phyloP scores from a whole-genome alignment of 2,329 filamentous ascomycete genomes.

The Chrysoporthe cubensis region DNA sequence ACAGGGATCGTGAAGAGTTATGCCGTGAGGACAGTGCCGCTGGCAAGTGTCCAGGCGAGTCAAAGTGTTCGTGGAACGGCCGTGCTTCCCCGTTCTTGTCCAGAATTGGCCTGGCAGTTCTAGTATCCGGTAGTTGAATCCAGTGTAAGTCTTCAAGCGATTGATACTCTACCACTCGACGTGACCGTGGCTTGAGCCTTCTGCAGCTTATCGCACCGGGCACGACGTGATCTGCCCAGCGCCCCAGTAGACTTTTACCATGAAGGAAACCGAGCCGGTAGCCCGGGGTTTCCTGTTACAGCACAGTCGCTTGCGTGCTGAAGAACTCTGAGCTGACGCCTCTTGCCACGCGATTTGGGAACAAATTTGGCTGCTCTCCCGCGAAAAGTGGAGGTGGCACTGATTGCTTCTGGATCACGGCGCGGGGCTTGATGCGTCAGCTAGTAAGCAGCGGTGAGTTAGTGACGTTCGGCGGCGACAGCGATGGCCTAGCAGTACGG shows the following conservation, averaged over 20 bases:
- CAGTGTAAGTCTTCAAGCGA: neutral
- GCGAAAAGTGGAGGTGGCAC: neutral
- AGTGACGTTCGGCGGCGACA: neutral
- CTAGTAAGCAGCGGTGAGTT: neutral
- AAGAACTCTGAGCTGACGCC: neutral
- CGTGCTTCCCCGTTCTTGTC: neutral
- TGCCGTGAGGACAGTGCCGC: neutral
- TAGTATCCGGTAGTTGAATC: neutral
- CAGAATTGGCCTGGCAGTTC: neutral
- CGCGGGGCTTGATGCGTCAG: neutral
- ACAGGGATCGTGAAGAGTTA: neutral
- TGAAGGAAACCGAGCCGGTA: neutral
- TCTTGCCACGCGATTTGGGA: neutral
- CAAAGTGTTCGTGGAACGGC: neutral
- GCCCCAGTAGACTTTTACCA: neutral
- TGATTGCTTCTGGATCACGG: conserved; percentile 3
- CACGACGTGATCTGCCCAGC: neutral
- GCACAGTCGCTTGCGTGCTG: neutral
- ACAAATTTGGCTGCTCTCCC: neutral
- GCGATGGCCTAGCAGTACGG: neutral
- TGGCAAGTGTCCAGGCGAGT: too few species aligned
- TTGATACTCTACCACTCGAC: neutral
- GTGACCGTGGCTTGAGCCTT: neutral
- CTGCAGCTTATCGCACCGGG: neutral
- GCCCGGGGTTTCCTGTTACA: neutral